Conservation (phyloP, 108 stramenopile species). For the Cyclotella sp. region DNA sequence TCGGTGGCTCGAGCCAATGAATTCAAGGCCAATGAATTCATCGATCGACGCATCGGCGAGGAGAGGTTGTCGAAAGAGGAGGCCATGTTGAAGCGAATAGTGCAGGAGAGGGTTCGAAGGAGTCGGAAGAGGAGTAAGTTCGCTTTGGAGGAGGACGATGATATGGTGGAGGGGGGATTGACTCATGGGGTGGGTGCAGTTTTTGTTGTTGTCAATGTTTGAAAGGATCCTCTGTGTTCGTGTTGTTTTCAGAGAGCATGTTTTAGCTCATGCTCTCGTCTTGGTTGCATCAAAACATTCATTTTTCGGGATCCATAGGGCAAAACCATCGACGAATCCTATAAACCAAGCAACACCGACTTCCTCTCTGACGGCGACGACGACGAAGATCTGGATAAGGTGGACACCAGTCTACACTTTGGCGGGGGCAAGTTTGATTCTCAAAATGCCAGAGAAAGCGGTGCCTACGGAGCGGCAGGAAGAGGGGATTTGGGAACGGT, state of each 20-base stretch:
- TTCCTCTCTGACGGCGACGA: constrained; percentile 79
- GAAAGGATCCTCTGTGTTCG: background rate
- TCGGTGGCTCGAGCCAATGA: background rate
- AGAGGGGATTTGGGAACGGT: constrained; percentile 58
- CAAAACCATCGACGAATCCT: constrained; percentile 71
- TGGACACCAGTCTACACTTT: constrained; percentile 92
- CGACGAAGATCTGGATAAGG: constrained; percentile 80
- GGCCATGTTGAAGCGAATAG: constrained; percentile 80
- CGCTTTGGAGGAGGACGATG: constrained; percentile 64
- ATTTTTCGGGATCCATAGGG: no score
- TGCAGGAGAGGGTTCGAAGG: constrained; percentile 73
- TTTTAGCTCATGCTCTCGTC: background rate
- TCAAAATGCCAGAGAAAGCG: constrained; percentile 27
- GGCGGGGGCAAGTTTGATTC: constrained; percentile 70
- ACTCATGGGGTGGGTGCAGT: constrained; percentile 72
- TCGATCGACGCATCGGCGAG: constrained; percentile 87
- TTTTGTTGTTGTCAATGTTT: background rate
- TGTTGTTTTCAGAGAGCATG: background rate
- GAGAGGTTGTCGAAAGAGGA: constrained; percentile 56
- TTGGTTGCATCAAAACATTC: background rate
- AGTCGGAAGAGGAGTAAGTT: constrained; percentile 63
- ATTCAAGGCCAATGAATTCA: constrained; percentile 67
- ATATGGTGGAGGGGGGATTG: constrained; percentile 48
- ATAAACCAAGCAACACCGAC: constrained; percentile 51
- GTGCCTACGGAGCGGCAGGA: constrained; percentile 59